Evolutionary conservation across 2,329 filamentous ascomycete genomes (phyloP), one percentile per base, ranked within the genome.

Genomic region (Cordyceps fumosorosea): DNA sequence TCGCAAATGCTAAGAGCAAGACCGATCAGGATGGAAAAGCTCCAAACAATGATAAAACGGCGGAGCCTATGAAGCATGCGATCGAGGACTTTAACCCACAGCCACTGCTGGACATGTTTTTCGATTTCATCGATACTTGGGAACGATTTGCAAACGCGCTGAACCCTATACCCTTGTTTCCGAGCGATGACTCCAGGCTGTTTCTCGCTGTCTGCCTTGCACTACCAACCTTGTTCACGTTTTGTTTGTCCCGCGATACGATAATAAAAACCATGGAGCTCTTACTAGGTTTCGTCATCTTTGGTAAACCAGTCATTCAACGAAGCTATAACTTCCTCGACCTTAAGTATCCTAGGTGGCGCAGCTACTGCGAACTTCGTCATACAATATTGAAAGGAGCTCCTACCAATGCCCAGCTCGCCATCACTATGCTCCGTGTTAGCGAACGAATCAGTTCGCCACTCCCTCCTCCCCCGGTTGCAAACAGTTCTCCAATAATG

Each of bases 391-490:
- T 96, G 59, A 90, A 89, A 70, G 90, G 90, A 3, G 87, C 93
- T 0, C 91, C 91, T 0, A 96, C 90, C 1, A 93, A 96, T 70
- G 90, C 90, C 3, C 91, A 96, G 69, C 83, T 96, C n/a, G 87
- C 90, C 0, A 77, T 96, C 34, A 95, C 91, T 0, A 80, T 96
- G 1, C 84, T 96, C 12, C 88, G 91, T 7, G 85, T 93, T 40
- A 90, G 90, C 50, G 91, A 96, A 74, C 84, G 84, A 12, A 93
- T 93, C 74, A 89, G 89, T 66, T 87, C 89, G 0, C 91, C 91
- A 0, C 74, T 95, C 0, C 90, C 90, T 0, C 86, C 83, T 0
- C 81, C 81, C 0, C 80, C 79, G 0, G 66, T 69, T 0, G 71
- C 73, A 3, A 69, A 71, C 22, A 68, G 79, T 0, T 72, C 76